These are phyloP conservation scores for Styphnolobium japonicum DNA, from an alignment of 306 rosid genomes.

Conservation along the genomic window DNA sequence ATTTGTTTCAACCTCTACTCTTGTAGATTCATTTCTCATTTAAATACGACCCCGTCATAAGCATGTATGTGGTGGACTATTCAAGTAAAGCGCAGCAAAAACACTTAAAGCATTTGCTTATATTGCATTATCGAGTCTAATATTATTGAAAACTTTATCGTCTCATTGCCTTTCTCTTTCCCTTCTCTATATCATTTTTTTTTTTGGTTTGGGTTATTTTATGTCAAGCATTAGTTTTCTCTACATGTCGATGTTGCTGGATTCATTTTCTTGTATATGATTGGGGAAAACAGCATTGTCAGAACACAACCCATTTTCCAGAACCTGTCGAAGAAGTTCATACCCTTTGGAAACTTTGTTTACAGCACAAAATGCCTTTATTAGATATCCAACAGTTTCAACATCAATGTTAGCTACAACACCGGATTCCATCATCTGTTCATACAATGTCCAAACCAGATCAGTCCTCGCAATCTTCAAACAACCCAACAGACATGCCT, in stretches of 20 bases:
- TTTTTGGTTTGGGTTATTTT: no score
- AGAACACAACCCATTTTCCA: slow-evolving; percentile 56
- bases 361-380: slow-evolving; percentile 59
- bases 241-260: no score
- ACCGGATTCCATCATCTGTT: slow-evolving; percentile 54
- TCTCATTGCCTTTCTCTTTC: no score
- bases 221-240: no score
- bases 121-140: background rate
- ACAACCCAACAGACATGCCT: slow-evolving; percentile 49
- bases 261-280: no score
- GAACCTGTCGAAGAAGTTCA: slow-evolving; percentile 60
- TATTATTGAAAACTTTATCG: background rate
- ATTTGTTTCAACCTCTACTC: no score
- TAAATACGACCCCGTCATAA: background rate
- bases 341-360: slow-evolving; percentile 45
- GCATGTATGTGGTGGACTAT: background rate
- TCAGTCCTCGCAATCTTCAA: slow-evolving; percentile 52
- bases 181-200: no score
- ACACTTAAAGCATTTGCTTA: background rate
- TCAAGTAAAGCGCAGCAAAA: background rate
- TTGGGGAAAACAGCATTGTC: slow-evolving; percentile 47
- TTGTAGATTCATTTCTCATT: background rate
- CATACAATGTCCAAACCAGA: slow-evolving; percentile 66
- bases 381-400: slow-evolving; percentile 58
- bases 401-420: slow-evolving; percentile 44